These are phyloP conservation scores for Blastobotrys indianensis DNA, from an alignment of 1,139 yeast genomes.

Conservation along the genomic window DNA sequence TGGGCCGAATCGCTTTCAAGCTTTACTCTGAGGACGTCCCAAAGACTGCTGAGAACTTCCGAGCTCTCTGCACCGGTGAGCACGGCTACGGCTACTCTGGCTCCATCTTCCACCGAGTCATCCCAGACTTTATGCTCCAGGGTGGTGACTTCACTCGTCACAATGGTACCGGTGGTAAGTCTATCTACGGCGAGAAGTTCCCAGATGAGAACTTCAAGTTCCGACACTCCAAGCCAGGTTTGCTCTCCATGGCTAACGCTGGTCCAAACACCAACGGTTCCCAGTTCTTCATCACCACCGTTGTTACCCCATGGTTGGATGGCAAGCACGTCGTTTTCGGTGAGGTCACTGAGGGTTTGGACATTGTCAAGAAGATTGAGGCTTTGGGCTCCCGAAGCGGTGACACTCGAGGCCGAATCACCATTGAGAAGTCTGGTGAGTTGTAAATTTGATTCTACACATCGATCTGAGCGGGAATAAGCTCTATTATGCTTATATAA, in stretches of 20 bases:
- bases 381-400: slow-evolving; percentile 79
- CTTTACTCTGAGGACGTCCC: slow-evolving; percentile 90
- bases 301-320: slow-evolving; percentile 93
- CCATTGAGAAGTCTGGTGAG: slow-evolving; percentile 83
- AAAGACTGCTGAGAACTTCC: slow-evolving; percentile 97
- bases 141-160: slow-evolving; percentile 89
- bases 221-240: slow-evolving; percentile 89
- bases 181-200: slow-evolving; percentile 94
- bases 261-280: slow-evolving; percentile 99
- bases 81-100: slow-evolving; percentile 92
- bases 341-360: slow-evolving; percentile 88
- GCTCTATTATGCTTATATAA: background rate
- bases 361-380: slow-evolving; percentile 89
- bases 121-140: slow-evolving; percentile 97
- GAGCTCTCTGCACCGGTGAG: slow-evolving; percentile 95
- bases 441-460: too few relatives aligned
- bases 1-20: slow-evolving; percentile 76
- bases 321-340: slow-evolving; percentile 99
- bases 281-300: slow-evolving; percentile 98
- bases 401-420: slow-evolving; percentile 69
- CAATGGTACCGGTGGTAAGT: slow-evolving; percentile 94
- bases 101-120: slow-evolving; percentile 96
- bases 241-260: slow-evolving; percentile 98
- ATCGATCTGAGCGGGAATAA: background rate
- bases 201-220: slow-evolving; percentile 89